Evolutionary conservation across 139 green algal species (phyloP), one percentile per base, ranked within the genome.

Genomic region (Penium margaritaceum): DNA sequence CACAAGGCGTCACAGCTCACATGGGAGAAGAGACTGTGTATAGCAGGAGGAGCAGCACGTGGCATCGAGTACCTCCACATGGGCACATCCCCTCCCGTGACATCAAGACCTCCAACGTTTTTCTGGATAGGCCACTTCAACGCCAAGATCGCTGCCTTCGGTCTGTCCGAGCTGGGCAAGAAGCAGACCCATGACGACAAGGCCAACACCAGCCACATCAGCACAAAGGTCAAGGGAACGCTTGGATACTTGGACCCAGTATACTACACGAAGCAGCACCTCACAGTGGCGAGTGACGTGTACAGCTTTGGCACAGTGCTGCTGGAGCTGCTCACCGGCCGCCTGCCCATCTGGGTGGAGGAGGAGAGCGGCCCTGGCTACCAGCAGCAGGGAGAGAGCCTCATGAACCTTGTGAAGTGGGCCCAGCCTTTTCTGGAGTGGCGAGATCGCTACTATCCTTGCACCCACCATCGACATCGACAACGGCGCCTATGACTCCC

Each of bases 31-130:
- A 51, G 68, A 0, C 36, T 76, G 27, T 51, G 68, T 29, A 67
- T 76, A 17, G 30, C 62, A 21, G 32, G 15, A 24, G 60, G 38
- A 7, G 21, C 62, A 17, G 68, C 68, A 5, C 38, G 29, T 17
- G 68, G 68, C 68, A 6, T 76, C 12, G 54, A 76, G 37, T 76
- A 76, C 51, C 51, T 76, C 1, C 68, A 76, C 68, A 44, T 70
- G 30, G 51, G 39, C 2, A 51, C 68, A 24, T 47, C 37, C 6
- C 68, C 68, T 7, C 33, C 68, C 12, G 68, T 34, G 66, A 73
- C 34, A 73, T 73, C 66, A 73, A 73, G 34, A 63, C 66, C 17
- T 73, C 66, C 41, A 73, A 73, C 47, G 64, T 73, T 35, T 5
- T 63, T 0, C 66, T 73, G 1, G 66, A 73, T 27, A 55, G 35